Evolutionary conservation across 495 filamentous ascomycete genomes (phyloP), one percentile per base, ranked within the genome.

Genomic region (Penicillium crystallinum): DNA sequence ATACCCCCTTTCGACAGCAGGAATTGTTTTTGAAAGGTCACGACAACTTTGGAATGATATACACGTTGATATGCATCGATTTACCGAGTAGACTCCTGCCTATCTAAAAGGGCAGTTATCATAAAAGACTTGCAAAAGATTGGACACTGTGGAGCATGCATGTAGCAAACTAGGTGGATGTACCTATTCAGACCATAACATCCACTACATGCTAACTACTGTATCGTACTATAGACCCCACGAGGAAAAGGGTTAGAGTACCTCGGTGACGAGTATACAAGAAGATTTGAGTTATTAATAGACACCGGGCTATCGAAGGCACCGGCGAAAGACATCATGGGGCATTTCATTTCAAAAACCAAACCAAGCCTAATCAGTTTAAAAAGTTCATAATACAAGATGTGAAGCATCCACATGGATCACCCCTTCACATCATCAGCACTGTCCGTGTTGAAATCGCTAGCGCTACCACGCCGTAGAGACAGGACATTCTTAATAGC

Each of bases 401-500:
- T 36, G 21, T 15, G 41, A 31, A n/a, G 29, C 29, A 7, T 10
- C 29, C 8, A 10, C n/a, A 12, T 25, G 30, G 19, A 40, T 37
- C 47, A 72, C 31, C 65, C 65, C 34, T 72, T 72, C n/a, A 54
- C 63, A 46, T 74, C 71, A 52, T 76, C 73, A 7, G 70, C 58
- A 53, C 65, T 71, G 23, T 74, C 73, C 41, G 64, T 67, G 43
- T 72, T 74, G 40, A 67, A 58, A 54, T 76, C 73, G 56, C 73
- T 73, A 21, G 58, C 66, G 50, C 71, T 76, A 14, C 64, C 69
- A 49, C 72, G 58, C n/a, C 71, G 65, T 30, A 76, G 61, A 6
- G 72, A 67, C 17, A 76, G 57, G 14, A 75, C 55, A 27, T 63
- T 74, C 59, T 75, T 76, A 41, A 64, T 71, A 4, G 64, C 64